Conservation (phyloP, 1,284 basidiomycete genomes). For the Cutaneotrichosporon arboriforme region DNA sequence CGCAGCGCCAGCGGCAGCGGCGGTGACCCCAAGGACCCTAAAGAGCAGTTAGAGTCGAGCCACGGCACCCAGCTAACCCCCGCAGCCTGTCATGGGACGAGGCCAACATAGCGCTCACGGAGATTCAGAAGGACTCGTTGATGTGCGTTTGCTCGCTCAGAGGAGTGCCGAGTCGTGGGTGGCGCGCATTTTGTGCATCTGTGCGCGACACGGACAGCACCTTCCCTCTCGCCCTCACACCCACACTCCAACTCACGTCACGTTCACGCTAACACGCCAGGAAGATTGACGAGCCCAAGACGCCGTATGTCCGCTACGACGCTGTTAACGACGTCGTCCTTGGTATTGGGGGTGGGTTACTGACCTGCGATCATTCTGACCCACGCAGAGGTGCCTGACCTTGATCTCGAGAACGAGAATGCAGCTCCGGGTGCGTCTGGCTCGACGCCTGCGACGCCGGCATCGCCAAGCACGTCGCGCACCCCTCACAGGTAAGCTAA, state of each 20-base stretch:
- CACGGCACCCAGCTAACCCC: neutral
- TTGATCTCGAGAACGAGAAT: constrained; percentile 24
- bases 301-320: constrained; percentile 87
- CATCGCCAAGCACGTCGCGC: neutral
- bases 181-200: neutral
- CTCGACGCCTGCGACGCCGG: neutral
- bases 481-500: neutral
- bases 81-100: constrained; percentile 80
- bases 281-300: constrained; percentile 94
- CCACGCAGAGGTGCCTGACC: constrained; percentile 55
- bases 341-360: constrained; percentile 55
- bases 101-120: constrained; percentile 79
- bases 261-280: constrained; percentile 16
- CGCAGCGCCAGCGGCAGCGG: constrained; percentile 23
- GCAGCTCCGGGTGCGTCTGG: neutral
- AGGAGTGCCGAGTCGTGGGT: neutral
- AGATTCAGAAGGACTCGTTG: constrained; percentile 83
- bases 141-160: constrained; percentile 53
- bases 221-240: neutral
- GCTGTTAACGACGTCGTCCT: constrained; percentile 69
- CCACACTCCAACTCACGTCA: too few relatives aligned
- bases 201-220: neutral
- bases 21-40: constrained; percentile 5
- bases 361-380: neutral
- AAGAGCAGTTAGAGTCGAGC: constrained; percentile 14